phyloP scores from a whole-genome alignment of 2,329 filamentous ascomycete genomes.

The Bipolaris sorokiniana region DNA sequence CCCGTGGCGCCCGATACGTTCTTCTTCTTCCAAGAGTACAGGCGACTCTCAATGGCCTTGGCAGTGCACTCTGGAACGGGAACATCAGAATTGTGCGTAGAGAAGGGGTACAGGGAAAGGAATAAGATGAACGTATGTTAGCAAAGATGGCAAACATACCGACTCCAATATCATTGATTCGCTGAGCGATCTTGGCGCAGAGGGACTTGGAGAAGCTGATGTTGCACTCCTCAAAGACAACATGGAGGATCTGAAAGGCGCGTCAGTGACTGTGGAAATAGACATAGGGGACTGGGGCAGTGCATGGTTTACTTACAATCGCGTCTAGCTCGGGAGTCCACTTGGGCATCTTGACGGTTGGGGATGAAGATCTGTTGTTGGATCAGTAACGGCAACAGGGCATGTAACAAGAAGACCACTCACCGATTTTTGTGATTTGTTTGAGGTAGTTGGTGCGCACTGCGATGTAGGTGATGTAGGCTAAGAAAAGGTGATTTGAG shows the following conservation, averaged over 20 bases:
- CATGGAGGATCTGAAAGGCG: slow-evolving; percentile 25
- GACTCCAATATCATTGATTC: slow-evolving; percentile 11
- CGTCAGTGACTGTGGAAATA: slow-evolving; percentile 1
- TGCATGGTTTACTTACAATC: slow-evolving; percentile 17
- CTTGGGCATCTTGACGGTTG: slow-evolving; percentile 19
- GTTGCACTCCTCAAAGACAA: slow-evolving; percentile 21
- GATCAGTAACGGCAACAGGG: not conserved
- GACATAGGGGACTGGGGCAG: not conserved
- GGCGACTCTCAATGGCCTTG: slow-evolving; percentile 36
- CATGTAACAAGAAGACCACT: not conserved
- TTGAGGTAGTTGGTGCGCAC: not conserved
- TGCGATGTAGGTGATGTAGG: not conserved
- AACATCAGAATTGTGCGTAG: not conserved
- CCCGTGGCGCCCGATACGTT: slow-evolving; percentile 1
- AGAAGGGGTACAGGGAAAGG: too few relatives aligned
- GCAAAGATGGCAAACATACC: slow-evolving; percentile 4
- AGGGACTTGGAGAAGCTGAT: slow-evolving; percentile 20
- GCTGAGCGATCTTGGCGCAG: slow-evolving; percentile 20
- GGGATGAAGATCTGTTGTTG: not conserved
- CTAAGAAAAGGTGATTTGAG: not conserved
- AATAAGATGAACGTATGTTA: not conserved
- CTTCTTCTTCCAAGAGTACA: slow-evolving; percentile 30
- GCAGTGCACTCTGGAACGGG: slow-evolving; percentile 29
- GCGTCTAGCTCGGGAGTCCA: slow-evolving; percentile 34
- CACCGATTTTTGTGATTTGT: not conserved